Conservation (phyloP, 495 filamentous ascomycete species). For the Penicilliopsis zonata region DNA sequence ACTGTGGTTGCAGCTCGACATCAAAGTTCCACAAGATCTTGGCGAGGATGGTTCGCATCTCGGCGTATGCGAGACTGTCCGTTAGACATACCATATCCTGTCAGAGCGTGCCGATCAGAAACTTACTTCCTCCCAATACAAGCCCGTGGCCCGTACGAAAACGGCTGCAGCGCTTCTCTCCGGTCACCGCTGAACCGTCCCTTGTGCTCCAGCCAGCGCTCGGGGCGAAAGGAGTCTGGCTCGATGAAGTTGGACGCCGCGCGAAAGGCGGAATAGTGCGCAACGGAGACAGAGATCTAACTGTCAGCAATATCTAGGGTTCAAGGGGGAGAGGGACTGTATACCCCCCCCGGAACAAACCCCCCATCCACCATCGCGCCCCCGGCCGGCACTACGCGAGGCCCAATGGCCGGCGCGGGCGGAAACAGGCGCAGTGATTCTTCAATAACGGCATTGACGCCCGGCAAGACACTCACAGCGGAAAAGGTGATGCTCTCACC, state of each 20-base stretch:
- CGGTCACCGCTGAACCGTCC: constrained; percentile 18
- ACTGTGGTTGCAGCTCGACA: constrained; percentile 21
- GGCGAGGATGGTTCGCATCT: constrained; percentile 40
- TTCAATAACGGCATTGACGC: constrained; percentile 26
- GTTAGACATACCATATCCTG: not conserved
- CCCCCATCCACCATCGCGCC: constrained; percentile 19
- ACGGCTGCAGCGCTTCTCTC: constrained; percentile 28
- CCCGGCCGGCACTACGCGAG: constrained; percentile 16
- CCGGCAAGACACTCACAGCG: constrained; percentile 15
- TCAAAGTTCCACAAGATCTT: constrained; percentile 44
- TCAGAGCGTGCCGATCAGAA: not conserved
- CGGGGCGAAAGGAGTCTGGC: constrained; percentile 27
- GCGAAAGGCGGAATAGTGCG: constrained; percentile 26
- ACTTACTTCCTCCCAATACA: constrained; percentile 33
- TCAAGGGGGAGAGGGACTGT: not conserved
- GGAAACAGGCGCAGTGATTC: constrained; percentile 35
- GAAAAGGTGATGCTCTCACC: constrained; percentile 33
- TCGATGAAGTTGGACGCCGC: constrained; percentile 22
- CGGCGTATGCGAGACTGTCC: constrained; percentile 39
- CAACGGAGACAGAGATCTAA: constrained; percentile 19
- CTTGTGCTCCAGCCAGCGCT: constrained; percentile 30
- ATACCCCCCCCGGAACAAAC: constrained; percentile 17
- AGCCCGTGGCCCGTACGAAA: constrained; percentile 25
- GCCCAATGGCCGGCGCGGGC: constrained; percentile 14
- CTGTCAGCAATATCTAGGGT: not conserved